These are phyloP conservation scores for Ophiorrhiza pumila DNA, from an alignment of 257 asterid species.

Conservation along the genomic window DNA sequence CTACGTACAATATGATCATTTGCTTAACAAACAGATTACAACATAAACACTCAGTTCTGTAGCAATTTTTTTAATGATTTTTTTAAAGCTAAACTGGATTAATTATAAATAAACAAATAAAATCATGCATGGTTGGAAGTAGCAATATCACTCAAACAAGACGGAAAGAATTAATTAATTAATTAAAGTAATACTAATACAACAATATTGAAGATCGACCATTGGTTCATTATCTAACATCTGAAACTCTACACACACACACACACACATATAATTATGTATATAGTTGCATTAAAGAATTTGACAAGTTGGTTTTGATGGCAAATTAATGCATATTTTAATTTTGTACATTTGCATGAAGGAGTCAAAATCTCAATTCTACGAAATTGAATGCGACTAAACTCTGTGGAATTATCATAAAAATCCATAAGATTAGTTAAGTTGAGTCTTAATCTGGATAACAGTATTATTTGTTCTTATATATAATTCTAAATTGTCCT, in stretches of 20 bases:
- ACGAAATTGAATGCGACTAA: constrained; percentile 15
- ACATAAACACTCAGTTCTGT: constrained; percentile 10
- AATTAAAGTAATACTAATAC: too few species aligned
- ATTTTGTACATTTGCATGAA: background rate
- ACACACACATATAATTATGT: too few species aligned
- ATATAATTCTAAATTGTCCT: background rate
- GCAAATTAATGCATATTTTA: too few species aligned
- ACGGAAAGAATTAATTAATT: background rate
- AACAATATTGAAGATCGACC: background rate
- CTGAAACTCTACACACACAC: constrained; percentile 20
- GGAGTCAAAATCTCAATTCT: constrained; percentile 25
- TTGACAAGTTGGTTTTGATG: constrained; percentile 19
- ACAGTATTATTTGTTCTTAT: constrained; percentile 10
- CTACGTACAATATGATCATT: background rate
- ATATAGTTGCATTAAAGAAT: constrained; percentile 17
- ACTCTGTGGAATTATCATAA: constrained; percentile 1
- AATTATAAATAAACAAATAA: constrained; percentile 12
- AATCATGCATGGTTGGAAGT: constrained; percentile 22
- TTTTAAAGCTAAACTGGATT: constrained; percentile 29
- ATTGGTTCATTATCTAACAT: constrained; percentile 3
- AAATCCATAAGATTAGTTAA: constrained; percentile 16
- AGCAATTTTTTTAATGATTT: constrained; percentile 12
- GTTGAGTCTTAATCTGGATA: constrained; percentile 16
- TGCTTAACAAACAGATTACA: constrained; percentile 30
- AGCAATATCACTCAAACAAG: constrained; percentile 20